Evolutionary conservation across 805 yeast species (phyloP), one percentile per base, ranked within the genome.

Genomic region (Nakazawaea ambrosiae): DNA sequence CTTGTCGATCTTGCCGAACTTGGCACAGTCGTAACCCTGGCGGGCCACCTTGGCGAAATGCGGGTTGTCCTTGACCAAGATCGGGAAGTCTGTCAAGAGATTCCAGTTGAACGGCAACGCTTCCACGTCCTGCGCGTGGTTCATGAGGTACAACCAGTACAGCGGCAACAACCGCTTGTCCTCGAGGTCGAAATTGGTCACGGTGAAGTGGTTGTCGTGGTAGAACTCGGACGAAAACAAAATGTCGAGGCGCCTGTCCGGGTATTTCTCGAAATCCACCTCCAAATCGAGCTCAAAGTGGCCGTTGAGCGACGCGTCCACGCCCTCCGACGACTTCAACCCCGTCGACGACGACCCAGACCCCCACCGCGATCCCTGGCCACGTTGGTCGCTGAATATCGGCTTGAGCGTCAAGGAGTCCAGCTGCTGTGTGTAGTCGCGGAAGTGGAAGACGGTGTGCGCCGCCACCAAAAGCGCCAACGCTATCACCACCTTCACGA

Each of bases 81-180:
- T 20, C 11, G 23, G 27, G 10, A 23, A 20, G 14, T 39, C 26
- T 25, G 34, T 29, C 17, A 40, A 17, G 9, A 40, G 18, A 33
- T 40, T 35, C 43, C 43, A 40, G 29, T 36, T 36, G 28, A 40
- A 40, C 5, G 43, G 43, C 16, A 40, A 30, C 9, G 31, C 19
- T 12, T 20, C 28, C 11, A 32, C n/a, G 16, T 20, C 17, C 11
- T 12, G 15, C 6, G 16, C 15, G 8, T 24, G n/a, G 11, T 33
- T 16, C 12, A 20, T 22, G 14, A 27, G 16, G 12, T 38, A 18
- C 19, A 37, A 20, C 41, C 41, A 37, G 18, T 27, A 37, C 32
- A 33, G 36, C 10, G 41, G 37, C 17, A 37, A 28, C 8, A 37
- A 16, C 17, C 41, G 26, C 23, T n/a, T 20, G 25, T 37, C 41